These are phyloP conservation scores for Mycena metata DNA, from an alignment of 768 basidiomycete species.

Conservation along the genomic window DNA sequence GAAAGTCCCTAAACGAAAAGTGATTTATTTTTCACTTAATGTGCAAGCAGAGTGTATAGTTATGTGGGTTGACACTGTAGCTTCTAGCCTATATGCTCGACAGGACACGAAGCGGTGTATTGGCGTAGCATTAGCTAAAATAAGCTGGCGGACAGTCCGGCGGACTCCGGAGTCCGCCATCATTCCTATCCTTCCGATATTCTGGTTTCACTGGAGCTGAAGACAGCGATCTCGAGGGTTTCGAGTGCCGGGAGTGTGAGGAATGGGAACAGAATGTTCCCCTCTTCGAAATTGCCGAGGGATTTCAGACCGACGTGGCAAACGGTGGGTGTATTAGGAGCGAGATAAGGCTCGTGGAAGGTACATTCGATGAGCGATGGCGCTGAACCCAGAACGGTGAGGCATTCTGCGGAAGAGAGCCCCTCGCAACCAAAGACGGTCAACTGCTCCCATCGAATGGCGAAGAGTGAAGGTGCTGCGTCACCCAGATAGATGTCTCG, in stretches of 20 bases:
- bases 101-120: too few relatives aligned
- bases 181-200: too few relatives aligned
- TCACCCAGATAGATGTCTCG: not conserved
- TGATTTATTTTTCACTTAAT: too few relatives aligned
- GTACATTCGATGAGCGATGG: slow-evolving; percentile 6
- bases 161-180: too few relatives aligned
- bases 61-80: too few relatives aligned
- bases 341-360: not conserved
- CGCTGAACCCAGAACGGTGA: not conserved
- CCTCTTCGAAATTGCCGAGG: not conserved
- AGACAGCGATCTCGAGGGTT: not conserved
- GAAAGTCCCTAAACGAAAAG: too few relatives aligned
- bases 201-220: too few relatives aligned
- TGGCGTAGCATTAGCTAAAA: too few relatives aligned
- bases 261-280: not conserved
- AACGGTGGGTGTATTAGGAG: not conserved
- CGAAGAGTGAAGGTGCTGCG: not conserved
- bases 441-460: slow-evolving; percentile 10
- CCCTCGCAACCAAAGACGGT: not conserved
- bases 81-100: too few relatives aligned
- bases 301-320: not conserved
- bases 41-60: too few relatives aligned
- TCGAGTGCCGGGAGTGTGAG: not conserved
- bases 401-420: not conserved
- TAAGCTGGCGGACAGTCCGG: too few relatives aligned